phyloP scores from a whole-genome alignment of 225 moss, liverwort and hornwort genomes.

The Thuidium tamariscinum region DNA sequence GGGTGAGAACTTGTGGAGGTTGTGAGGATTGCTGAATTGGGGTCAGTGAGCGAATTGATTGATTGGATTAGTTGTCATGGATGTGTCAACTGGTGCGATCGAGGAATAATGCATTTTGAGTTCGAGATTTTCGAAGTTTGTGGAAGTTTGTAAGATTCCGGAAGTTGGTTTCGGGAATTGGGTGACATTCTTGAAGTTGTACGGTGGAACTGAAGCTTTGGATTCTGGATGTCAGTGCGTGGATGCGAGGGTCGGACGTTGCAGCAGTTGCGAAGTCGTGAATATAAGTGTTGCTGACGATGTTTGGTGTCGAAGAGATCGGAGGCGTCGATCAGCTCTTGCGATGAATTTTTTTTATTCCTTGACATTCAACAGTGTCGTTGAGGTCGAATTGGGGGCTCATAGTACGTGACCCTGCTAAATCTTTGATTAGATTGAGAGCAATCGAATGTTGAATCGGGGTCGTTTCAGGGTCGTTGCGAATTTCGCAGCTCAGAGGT shows the following conservation, averaged over 20 bases:
- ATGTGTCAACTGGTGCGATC: background rate
- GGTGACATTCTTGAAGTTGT: background rate
- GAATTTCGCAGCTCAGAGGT: background rate
- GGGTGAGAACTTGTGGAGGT: background rate
- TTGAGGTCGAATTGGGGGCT: background rate
- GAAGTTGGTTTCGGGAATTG: background rate
- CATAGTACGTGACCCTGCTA: background rate
- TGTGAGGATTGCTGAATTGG: background rate
- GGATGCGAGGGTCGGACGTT: background rate
- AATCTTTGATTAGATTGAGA: background rate
- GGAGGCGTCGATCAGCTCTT: background rate
- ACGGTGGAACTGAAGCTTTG: background rate
- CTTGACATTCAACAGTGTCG: background rate
- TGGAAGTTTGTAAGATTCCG: background rate
- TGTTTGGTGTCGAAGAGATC: background rate
- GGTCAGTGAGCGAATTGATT: background rate
- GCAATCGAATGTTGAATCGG: background rate
- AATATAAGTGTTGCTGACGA: background rate
- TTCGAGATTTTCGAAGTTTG: background rate
- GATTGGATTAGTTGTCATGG: background rate
- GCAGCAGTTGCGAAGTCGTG: background rate
- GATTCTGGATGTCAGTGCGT: background rate
- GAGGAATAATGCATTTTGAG: background rate
- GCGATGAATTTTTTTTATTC: background rate
- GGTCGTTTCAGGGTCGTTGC: background rate